phyloP scores from a whole-genome alignment of 805 yeast species.

The Saccharomycopsis olivae region DNA sequence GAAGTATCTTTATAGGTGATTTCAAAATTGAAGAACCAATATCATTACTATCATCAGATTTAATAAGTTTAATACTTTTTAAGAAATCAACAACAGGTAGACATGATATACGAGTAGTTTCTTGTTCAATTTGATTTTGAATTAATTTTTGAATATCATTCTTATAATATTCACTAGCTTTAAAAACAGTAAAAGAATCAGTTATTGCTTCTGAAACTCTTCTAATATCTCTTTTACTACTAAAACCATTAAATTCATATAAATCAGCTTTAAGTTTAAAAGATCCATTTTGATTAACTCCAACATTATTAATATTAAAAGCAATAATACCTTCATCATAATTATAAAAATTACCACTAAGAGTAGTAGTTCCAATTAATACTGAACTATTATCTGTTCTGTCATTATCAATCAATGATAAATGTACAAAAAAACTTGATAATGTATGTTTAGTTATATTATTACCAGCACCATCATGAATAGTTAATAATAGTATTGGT shows the following conservation, averaged over 20 bases:
- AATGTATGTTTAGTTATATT: slow-evolving; percentile 1
- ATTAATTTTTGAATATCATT: neutral
- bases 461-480: neutral
- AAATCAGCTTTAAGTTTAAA: neutral
- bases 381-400: neutral
- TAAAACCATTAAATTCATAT: neutral
- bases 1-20: too few relatives aligned
- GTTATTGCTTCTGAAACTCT: neutral
- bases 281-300: slow-evolving; percentile 1
- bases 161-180: slow-evolving; percentile 5
- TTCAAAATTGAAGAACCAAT: too few relatives aligned
- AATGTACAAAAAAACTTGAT: neutral
- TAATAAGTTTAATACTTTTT: too few relatives aligned
- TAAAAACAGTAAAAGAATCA: neutral
- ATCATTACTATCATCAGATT: too few relatives aligned
- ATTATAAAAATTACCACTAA: neutral
- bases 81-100: neutral
- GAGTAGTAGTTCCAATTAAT: slow-evolving; percentile 5
- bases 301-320: slow-evolving; percentile 2
- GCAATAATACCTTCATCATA: neutral
- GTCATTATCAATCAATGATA: neutral
- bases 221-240: neutral
- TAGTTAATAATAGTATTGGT: slow-evolving; percentile 2
- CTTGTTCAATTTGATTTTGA: neutral
- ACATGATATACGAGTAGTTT: neutral